Percentiles rank a stretch among this genome's conserved stretches.
These are phyloP conservation scores for Raffaelea deltoideospora DNA, from an alignment of 2,329 filamentous ascomycete genomes.

Conservation along the genomic window DNA sequence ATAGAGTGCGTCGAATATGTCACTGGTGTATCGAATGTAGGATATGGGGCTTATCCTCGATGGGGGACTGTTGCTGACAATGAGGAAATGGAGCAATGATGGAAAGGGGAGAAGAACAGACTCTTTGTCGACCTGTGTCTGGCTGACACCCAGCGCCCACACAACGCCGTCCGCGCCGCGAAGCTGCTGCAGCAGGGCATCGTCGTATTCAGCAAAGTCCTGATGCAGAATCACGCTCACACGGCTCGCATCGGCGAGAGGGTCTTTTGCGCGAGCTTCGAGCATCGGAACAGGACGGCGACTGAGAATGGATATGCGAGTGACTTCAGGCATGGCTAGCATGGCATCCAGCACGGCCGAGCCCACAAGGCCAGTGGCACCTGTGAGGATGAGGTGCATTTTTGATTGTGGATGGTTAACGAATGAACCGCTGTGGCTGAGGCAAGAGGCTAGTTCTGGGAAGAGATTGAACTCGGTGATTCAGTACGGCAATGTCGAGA, in stretches of 20 bases:
- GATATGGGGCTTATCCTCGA: no score
- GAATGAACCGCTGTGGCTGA: no score
- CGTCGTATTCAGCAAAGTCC: slow-evolving; percentile 48
- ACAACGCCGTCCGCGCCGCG: slow-evolving; percentile 52
- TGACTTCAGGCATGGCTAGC: slow-evolving; percentile 38
- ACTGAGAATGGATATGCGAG: slow-evolving; percentile 52
- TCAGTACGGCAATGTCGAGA: no score
- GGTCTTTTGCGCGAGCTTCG: slow-evolving; percentile 25
- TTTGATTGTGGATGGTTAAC: no score
- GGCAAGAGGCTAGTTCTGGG: no score
- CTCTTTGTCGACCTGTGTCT: slow-evolving; percentile 43
- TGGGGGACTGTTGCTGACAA: no score
- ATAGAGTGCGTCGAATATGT: not conserved
- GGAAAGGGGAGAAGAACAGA: slow-evolving; percentile 23
- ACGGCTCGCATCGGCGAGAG: no score
- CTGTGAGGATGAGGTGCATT: slow-evolving; percentile 55
- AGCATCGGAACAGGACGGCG: slow-evolving; percentile 49
- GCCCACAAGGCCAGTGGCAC: slow-evolving; percentile 53
- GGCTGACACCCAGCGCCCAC: slow-evolving; percentile 57
- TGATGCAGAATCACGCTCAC: slow-evolving; percentile 47
- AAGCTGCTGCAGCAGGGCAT: slow-evolving; percentile 40
- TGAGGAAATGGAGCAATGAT: no score
- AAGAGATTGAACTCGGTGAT: no score
- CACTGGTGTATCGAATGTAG: no score
- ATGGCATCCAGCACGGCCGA: slow-evolving; percentile 46